These are phyloP conservation scores for Saksenaea oblongispora DNA, from an alignment of 371 early-diverging fungal species.

Conservation along the genomic window DNA sequence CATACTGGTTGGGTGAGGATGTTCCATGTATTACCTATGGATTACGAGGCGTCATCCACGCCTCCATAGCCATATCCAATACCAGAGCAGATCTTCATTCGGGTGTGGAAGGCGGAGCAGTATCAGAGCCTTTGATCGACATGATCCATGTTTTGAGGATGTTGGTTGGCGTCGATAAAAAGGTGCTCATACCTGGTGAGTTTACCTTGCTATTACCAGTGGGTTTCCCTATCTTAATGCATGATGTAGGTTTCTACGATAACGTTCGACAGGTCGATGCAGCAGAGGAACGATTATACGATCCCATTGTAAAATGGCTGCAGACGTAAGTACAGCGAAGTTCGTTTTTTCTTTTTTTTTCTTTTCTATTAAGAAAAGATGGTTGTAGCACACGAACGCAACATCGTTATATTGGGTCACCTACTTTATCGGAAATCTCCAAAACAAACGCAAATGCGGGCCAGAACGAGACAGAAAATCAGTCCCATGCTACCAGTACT, in stretches of 20 bases:
- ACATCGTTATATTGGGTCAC: conserved; percentile 37
- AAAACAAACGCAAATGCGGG: conserved; percentile 13
- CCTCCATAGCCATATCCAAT: conserved; percentile 62
- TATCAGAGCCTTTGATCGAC: conserved; percentile 77
- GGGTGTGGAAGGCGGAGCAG: conserved; percentile 86
- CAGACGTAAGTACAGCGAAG: conserved; percentile 30
- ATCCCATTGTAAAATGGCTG: conserved; percentile 53
- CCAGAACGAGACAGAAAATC: conserved; percentile 32
- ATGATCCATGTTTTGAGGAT: conserved; percentile 68
- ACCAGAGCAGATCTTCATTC: conserved; percentile 74
- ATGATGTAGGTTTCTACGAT: conserved; percentile 55
- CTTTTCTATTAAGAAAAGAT: conserved; percentile 10
- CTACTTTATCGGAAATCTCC: conserved; percentile 14
- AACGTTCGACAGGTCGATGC: conserved; percentile 54
- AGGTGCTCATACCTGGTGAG: conserved; percentile 68
- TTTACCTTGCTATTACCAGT: background rate
- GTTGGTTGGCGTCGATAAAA: conserved; percentile 59
- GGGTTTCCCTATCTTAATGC: background rate
- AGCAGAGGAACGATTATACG: conserved; percentile 58
- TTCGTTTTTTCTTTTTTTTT: no score
- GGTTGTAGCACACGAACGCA: conserved; percentile 29
- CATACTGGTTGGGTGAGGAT: conserved; percentile 74
- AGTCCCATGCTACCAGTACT: conserved; percentile 14
- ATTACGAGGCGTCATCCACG: conserved; percentile 75
- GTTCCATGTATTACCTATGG: conserved; percentile 74